These are phyloP conservation scores for Solanum rostratum DNA, from an alignment of 257 asterid genomes.

Conservation along the genomic window DNA sequence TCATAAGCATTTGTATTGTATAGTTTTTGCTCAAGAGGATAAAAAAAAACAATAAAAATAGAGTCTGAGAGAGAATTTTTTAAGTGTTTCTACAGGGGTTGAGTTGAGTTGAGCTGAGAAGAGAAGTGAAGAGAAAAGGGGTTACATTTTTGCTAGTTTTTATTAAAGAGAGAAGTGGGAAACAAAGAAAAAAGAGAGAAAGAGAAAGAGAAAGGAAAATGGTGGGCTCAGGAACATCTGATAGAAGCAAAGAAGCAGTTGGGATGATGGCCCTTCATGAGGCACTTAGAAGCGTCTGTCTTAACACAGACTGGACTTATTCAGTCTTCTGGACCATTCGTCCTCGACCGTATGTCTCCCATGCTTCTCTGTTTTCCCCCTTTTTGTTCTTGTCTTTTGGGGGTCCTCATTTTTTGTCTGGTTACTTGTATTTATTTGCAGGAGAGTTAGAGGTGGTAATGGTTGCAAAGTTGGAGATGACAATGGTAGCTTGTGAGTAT, in stretches of 20 bases:
- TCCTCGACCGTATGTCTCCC: constrained; percentile 73
- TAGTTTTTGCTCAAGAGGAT: constrained; percentile 14
- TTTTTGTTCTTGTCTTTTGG: background rate
- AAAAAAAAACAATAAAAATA: constrained; percentile 6
- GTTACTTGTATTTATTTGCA: constrained; percentile 21
- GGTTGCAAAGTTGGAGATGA: constrained; percentile 98
- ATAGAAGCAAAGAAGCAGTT: constrained; percentile 99
- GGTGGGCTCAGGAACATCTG: constrained; percentile 96
- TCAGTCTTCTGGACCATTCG: constrained; percentile 99
- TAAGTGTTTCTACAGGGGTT: background rate
- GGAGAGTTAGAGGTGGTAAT: constrained; percentile 94
- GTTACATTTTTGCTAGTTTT: background rate
- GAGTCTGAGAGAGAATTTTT: background rate
- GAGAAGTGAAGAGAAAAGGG: constrained; percentile 4
- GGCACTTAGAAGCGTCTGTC: constrained; percentile 91
- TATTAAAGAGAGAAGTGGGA: background rate
- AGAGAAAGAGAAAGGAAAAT: constrained; percentile 16
- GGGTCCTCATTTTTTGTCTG: constrained; percentile 3
- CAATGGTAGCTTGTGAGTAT: constrained; percentile 94
- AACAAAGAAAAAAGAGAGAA: background rate
- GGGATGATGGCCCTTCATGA: constrained; percentile 99
- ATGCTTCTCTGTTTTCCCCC: background rate
- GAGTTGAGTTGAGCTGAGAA: background rate
- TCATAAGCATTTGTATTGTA: constrained; percentile 12
- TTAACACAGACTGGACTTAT: constrained; percentile 98